A percentile compares a stretch with the other conserved stretches of the same genome.
Evolutionary conservation across 2,329 filamentous ascomycete genomes (phyloP).

Genomic region (Arthroderma uncinatum): DNA sequence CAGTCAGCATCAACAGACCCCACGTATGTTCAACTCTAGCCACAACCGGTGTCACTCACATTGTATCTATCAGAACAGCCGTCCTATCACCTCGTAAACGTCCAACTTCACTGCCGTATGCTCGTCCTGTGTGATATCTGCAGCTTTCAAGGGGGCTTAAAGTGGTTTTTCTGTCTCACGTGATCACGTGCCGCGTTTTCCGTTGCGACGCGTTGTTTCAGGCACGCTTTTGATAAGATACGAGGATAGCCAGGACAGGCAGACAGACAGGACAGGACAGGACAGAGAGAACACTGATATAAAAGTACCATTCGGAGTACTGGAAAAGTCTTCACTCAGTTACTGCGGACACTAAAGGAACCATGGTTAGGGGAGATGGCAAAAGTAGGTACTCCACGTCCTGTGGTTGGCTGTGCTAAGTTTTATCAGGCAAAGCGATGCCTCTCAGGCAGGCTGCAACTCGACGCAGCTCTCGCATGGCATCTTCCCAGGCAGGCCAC

Average conservation of each 20-base stretch:
- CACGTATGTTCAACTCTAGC: not conserved
- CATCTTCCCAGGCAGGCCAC: not conserved
- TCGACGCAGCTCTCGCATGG: not conserved
- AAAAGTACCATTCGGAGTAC: too few species aligned
- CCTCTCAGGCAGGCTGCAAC: not conserved
- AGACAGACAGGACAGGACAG: not conserved
- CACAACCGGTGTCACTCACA: slow-evolving; percentile 4
- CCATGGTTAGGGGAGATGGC: not conserved
- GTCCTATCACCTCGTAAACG: too few species aligned
- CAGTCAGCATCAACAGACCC: not conserved
- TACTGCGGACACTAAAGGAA: too few species aligned
- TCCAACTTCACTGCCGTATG: too few species aligned
- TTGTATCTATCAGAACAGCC: not conserved
- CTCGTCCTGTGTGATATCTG: not conserved
- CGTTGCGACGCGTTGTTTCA: slow-evolving; percentile 13
- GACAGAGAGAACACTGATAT: not conserved
- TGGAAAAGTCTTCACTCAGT: too few species aligned
- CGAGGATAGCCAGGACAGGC: not conserved
- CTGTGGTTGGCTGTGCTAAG: not conserved
- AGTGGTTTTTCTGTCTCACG: slow-evolving; percentile 13
- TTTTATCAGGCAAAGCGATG: not conserved
- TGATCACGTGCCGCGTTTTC: slow-evolving; percentile 16
- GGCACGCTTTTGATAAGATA: slow-evolving; percentile 5
- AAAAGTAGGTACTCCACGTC: not conserved
- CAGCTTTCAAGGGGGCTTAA: slow-evolving; percentile 2